Evolutionary conservation across 306 rosid genomes (phyloP).

Genomic region (Quercus rubra): DNA sequence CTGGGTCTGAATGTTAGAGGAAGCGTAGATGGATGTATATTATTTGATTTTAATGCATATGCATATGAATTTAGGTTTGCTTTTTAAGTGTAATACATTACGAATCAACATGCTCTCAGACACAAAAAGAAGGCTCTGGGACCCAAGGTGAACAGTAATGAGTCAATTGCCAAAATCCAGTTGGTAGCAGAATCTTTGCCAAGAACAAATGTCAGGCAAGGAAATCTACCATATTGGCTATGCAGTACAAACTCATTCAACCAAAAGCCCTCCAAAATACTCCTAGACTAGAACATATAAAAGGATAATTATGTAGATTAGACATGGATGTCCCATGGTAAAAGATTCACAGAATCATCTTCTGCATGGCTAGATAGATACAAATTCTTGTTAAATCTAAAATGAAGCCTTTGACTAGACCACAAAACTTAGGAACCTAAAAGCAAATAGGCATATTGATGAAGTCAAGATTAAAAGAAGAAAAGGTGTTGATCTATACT

Average conservation of each 20-base stretch:
- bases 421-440: not conserved
- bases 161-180: not conserved
- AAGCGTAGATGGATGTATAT: not conserved
- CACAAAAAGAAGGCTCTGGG: too few relatives aligned
- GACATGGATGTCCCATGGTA: not conserved
- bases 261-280: not conserved
- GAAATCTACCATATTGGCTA: not conserved
- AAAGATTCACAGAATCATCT: not conserved
- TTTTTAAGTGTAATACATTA: not conserved
- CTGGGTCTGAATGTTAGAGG: not conserved
- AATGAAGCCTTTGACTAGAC: not conserved
- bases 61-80: not conserved
- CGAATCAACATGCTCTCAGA: not conserved
- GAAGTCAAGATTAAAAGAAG: not conserved
- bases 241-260: not conserved
- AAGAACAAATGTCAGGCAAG: not conserved
- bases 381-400: not conserved
- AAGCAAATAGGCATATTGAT: not conserved
- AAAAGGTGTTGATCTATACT: not conserved
- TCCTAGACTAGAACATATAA: not conserved
- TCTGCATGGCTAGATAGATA: not conserved
- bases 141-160: not conserved
- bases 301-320: not conserved
- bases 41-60: not conserved
- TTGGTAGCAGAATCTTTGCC: not conserved